Base-by-base conservation (phyloP, 768 basidiomycete species). In the Gymnopilus dilepis region DNA sequence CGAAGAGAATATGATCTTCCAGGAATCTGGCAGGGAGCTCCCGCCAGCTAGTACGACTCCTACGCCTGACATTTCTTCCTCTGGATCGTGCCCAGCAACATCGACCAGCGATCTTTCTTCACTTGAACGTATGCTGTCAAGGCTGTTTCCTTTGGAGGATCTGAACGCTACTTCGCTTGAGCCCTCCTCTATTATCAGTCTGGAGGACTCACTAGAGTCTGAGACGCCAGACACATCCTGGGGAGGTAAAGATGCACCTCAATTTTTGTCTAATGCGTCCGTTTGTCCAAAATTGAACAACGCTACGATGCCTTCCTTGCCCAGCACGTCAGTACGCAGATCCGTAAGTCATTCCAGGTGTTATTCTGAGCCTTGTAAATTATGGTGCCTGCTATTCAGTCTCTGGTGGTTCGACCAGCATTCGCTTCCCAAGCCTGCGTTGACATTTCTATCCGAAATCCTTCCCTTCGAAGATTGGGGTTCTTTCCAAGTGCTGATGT, bases 381-480 rank as follows among this genome's bases (percentile, higher is more conserved):
- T 60, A 59, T 47, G 50, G 41, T 62, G 65, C 65, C 63, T 66
- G n/a, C 62, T 60, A 62, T 63, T 11, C 47, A 65, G 65, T 38
- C 55, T 31, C 34, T 47, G n/a, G 51, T 40, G 33, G 45, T 53
- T 30, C 57, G 13, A 30, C 57, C 43, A 9, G 8, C 6, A 38
- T 43, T 55, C 12, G 26, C 51, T 33, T 61, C 60, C 47, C 53
- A 48, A 28, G 51, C 37, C 43, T 56, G 19, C 38, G 45, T 24
- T 51, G 43, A n/a, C 52, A 24, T 30, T 22, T 42, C 45, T 33
- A 37, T 40, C 43, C 60, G 38, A 26, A 22, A n/a, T 15, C 41
- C 48, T 41, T 56, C 58, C 28, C n/a, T 50, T 51, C 59, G 51
- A 9, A 55, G 24, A 47, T 43, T 60, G 30, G 24, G 55, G 19